phyloP scores from a whole-genome alignment of 352 stramenopile species.

The Pilasporangium apinafurcum region DNA sequence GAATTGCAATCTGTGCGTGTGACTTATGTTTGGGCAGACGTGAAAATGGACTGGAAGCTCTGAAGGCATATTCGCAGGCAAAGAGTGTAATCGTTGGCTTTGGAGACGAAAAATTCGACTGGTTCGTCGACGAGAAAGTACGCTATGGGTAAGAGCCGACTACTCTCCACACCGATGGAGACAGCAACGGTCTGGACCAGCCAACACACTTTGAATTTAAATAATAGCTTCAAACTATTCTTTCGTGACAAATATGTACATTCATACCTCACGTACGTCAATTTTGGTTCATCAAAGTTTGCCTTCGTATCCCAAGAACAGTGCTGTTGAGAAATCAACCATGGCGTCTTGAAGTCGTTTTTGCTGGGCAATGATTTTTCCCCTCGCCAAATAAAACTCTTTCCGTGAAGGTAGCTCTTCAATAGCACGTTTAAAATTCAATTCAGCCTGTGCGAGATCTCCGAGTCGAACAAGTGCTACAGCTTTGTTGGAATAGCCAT shows the following conservation, averaged over 20 bases:
- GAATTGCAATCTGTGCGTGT: neutral
- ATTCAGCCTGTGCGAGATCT: conserved; percentile 30
- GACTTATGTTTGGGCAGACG: conserved; percentile 38
- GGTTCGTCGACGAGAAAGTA: conserved; percentile 57
- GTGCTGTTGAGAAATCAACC: conserved; percentile 71
- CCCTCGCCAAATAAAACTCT: conserved; percentile 60
- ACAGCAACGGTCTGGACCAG: too few relatives aligned
- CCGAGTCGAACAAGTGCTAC: conserved; percentile 34
- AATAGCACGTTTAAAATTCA: conserved; percentile 61
- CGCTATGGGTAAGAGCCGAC: conserved; percentile 40
- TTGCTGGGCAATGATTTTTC: conserved; percentile 63
- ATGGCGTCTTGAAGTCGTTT: conserved; percentile 75
- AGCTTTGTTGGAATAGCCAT: conserved; percentile 62
- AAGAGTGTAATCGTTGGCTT: conserved; percentile 69
- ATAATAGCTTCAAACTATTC: too few relatives aligned
- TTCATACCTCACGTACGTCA: too few relatives aligned
- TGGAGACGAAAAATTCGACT: conserved; percentile 63
- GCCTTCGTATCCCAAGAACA: conserved; percentile 65
- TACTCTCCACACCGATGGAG: too few relatives aligned
- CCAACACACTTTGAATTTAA: too few relatives aligned
- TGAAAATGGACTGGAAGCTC: conserved; percentile 78
- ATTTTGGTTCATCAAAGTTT: conserved; percentile 38
- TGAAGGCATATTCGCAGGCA: conserved; percentile 70
- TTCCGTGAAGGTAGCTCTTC: conserved; percentile 56
- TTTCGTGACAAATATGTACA: too few relatives aligned